Evolutionary conservation across 2,329 filamentous ascomycete genomes (phyloP), one percentile per base, ranked within the genome.

Genomic region (Corynespora cassiicola): DNA sequence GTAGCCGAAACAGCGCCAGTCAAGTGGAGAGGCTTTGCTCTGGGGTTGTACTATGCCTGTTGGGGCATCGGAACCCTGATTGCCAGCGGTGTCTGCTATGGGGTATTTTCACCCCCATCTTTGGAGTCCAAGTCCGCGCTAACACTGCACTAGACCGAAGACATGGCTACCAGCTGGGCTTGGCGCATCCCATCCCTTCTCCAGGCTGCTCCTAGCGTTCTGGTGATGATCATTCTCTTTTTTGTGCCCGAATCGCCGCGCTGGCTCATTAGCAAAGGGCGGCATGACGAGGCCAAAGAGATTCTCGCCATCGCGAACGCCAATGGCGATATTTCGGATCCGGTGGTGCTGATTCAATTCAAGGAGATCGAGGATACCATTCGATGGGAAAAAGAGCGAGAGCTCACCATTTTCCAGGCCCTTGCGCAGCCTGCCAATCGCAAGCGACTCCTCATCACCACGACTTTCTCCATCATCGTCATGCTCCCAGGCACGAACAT

Each of bases 1-100:
- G 76, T 78, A 10, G 77, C 81, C 18, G 82, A 86, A 61, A 70
- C 82, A 19, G 73, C 79, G 2, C 81, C 85, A 47, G 81, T 82
- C 1, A 74, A 76, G 3, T 81, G 78, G 61, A 73, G 82, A 50
- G 81, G 79, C 15, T 70, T 79, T 21, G 70, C 81, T 45, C 79
- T 80, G 4, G 82, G 79, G 20, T 70, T 83, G 47, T 79, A 71
- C 52, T 77, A 76, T 48, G 66, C 65, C 6, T 70, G 68, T 42
- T 74, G 69, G 67, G 70, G 68, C 41, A 59, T 70, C 2, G 81
- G 77, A 5, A 77, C 75, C 19, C 76, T 80, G 31, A 45, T 78
- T 4, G 75, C 77, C 2, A 71, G 72, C 6, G 78, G 76, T 56
- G 74, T 75, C 1, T 75, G 75, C 1, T 70, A 71, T 45, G 63